phyloP scores from a whole-genome alignment of 768 basidiomycete genomes.

The Agrocybe pediades region DNA sequence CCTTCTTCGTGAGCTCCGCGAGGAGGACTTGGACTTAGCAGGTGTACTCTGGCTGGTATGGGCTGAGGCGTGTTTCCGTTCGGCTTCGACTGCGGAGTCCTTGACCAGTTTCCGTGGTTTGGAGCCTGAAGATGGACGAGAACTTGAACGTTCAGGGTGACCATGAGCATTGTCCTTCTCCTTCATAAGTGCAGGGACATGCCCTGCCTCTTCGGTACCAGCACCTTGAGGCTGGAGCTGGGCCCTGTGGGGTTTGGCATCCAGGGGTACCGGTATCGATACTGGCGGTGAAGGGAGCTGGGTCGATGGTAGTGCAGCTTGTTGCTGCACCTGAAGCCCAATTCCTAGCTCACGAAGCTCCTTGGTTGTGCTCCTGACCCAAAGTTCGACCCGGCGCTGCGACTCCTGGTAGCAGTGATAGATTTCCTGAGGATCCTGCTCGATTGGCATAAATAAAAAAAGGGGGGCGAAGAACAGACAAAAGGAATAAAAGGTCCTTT shows the following conservation, averaged over 20 bases:
- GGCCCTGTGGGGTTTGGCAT: too few species aligned
- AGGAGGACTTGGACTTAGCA: constrained; percentile 2
- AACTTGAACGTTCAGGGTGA: neutral
- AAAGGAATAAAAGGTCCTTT: too few species aligned
- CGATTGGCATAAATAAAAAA: constrained; percentile 28
- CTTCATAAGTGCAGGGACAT: neutral
- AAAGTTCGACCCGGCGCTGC: constrained; percentile 29
- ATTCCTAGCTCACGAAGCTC: constrained; percentile 10
- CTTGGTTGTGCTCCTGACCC: constrained; percentile 26
- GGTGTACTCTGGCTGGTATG: neutral
- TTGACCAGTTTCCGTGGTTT: neutral
- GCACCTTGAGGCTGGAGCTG: neutral
- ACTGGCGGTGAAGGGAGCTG: neutral
- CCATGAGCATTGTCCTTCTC: neutral
- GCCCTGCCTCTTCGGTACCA: neutral
- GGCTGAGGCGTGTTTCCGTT: too few species aligned
- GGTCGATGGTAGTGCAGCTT: constrained; percentile 8
- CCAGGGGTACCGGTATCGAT: too few species aligned
- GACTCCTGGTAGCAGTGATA: constrained; percentile 28
- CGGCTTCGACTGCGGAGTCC: neutral
- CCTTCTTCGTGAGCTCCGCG: constrained; percentile 3
- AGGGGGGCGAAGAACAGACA: too few species aligned
- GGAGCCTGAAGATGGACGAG: neutral
- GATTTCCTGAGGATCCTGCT: constrained; percentile 23
- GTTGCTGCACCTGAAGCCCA: too few species aligned